phyloP scores from a whole-genome alignment of 2,329 filamentous ascomycete genomes.

The Orbilia oligospora region DNA sequence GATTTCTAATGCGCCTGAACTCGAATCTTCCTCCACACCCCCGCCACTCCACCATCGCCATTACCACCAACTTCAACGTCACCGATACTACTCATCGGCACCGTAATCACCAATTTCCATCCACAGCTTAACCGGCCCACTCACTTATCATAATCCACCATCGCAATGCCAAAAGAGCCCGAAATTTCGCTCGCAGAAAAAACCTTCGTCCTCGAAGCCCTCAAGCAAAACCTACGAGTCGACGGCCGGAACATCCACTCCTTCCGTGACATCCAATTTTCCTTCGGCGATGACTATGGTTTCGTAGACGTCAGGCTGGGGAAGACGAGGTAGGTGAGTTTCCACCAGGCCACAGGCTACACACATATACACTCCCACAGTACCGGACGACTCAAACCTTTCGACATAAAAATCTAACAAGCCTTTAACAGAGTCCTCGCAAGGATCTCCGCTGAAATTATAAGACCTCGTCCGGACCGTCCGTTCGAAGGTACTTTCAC shows the following conservation, averaged over 20 bases:
- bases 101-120: no score
- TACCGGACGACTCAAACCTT: no score
- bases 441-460: constrained; percentile 89
- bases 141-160: no score
- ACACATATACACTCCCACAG: no score
- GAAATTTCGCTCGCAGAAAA: constrained; percentile 91
- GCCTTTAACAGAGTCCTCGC: constrained; percentile 78
- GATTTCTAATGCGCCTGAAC: constrained; percentile 52
- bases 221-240: constrained; percentile 83
- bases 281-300: constrained; percentile 91
- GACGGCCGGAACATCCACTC: constrained; percentile 87
- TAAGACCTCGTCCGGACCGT: constrained; percentile 85
- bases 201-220: constrained; percentile 85
- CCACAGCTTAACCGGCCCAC: no score
- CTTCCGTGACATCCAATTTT: constrained; percentile 81
- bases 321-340: constrained; percentile 80
- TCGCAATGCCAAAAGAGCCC: constrained; percentile 88
- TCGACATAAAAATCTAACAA: no score
- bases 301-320: constrained; percentile 88
- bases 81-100: background rate
- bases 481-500: constrained; percentile 96
- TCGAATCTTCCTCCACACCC: constrained; percentile 1
- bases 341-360: background rate
- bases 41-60: constrained; percentile 17
- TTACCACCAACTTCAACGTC: constrained; percentile 5